Evolutionary conservation across 257 asterid species (phyloP).

Genomic region (Jasminum sambac): DNA sequence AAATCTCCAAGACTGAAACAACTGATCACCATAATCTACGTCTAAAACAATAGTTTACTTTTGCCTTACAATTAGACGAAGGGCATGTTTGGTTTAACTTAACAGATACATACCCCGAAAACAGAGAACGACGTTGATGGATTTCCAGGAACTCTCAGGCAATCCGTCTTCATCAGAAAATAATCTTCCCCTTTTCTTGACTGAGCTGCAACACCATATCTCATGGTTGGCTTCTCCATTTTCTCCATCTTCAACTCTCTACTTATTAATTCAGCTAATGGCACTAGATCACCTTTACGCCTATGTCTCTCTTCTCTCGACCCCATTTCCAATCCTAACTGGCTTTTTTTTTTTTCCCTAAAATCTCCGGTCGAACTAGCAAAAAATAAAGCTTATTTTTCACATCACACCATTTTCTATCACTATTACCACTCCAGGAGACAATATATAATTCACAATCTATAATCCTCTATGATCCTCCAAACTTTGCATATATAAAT

Average conservation of each 20-base stretch:
- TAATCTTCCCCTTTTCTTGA: conserved; percentile 84
- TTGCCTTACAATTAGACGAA: background rate
- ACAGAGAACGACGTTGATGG: conserved; percentile 76
- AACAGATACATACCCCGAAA: conserved; percentile 55
- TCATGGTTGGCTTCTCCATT: conserved; percentile 72
- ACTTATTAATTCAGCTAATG: conserved; percentile 66
- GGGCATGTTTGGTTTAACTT: background rate
- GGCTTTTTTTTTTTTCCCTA: background rate
- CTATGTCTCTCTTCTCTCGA: conserved; percentile 59
- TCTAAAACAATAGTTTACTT: background rate
- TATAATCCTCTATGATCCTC: background rate
- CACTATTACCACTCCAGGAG: conserved; percentile 1
- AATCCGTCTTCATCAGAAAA: conserved; percentile 66
- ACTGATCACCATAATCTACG: background rate
- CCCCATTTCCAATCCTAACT: conserved; percentile 40
- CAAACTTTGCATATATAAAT: background rate
- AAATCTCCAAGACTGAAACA: background rate
- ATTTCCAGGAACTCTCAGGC: conserved; percentile 70
- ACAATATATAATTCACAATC: background rate
- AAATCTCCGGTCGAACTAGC: conserved; percentile 17
- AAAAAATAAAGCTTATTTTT: conserved; percentile 8
- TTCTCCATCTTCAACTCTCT: conserved; percentile 71
- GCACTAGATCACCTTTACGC: conserved; percentile 52
- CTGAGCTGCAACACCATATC: conserved; percentile 71
- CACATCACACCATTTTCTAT: conserved; percentile 9